Percentiles rank a stretch among this genome's conserved stretches.
These are phyloP conservation scores for Suillus cothurnatus DNA, from an alignment of 768 basidiomycete genomes.

Conservation along the genomic window DNA sequence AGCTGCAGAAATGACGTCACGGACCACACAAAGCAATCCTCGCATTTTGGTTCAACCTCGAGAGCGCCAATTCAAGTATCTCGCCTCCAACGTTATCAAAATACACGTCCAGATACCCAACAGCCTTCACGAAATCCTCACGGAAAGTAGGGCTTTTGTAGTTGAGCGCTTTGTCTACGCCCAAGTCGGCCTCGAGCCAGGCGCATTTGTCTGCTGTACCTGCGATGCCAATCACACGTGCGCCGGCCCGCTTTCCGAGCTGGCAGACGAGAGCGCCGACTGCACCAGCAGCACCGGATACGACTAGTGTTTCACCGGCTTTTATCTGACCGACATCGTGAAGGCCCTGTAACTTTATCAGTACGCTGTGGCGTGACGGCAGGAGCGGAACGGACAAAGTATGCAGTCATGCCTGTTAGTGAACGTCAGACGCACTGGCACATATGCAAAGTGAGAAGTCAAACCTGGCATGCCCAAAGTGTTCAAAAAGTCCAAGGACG, in stretches of 20 bases:
- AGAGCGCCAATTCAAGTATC: slow-evolving; percentile 77
- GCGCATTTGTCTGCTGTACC: slow-evolving; percentile 82
- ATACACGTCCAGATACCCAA: slow-evolving; percentile 81
- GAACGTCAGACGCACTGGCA: neutral
- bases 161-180: slow-evolving; percentile 81
- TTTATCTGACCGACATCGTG: slow-evolving; percentile 80
- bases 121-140: slow-evolving; percentile 65
- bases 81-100: slow-evolving; percentile 87
- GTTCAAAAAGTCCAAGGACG: slow-evolving; percentile 78
- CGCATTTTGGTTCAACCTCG: slow-evolving; percentile 74
- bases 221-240: slow-evolving; percentile 86
- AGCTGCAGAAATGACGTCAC: slow-evolving; percentile 23
- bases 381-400: slow-evolving; percentile 59
- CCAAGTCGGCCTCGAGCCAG: slow-evolving; percentile 84
- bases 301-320: slow-evolving; percentile 81
- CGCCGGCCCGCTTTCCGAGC: slow-evolving; percentile 76
- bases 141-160: slow-evolving; percentile 81
- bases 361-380: slow-evolving; percentile 10
- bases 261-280: slow-evolving; percentile 86
- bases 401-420: slow-evolving; percentile 76
- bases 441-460: slow-evolving; percentile 16
- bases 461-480: slow-evolving; percentile 74
- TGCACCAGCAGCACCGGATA: slow-evolving; percentile 90
- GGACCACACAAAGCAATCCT: slow-evolving; percentile 81
- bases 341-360: slow-evolving; percentile 58